Conservation (phyloP, 2,329 filamentous ascomycete genomes). For the Conoideocrella luteorostrata region DNA sequence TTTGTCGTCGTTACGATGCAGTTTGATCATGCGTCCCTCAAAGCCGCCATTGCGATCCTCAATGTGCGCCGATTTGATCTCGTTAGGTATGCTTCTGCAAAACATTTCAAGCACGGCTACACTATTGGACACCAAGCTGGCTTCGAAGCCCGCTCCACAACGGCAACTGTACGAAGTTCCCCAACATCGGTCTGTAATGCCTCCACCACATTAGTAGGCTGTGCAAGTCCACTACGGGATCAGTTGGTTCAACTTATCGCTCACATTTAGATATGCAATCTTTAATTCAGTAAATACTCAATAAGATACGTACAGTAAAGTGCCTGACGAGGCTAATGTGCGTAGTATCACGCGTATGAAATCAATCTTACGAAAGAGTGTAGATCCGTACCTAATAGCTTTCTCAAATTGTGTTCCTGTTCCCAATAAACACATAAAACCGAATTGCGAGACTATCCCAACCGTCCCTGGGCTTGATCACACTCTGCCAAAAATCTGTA, state of each 20-base stretch:
- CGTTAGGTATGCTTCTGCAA: constrained; percentile 30
- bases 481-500: constrained; percentile 55
- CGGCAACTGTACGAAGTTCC: too few relatives aligned
- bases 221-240: too few relatives aligned
- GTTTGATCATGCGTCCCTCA: neutral
- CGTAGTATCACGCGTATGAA: too few relatives aligned
- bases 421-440: neutral
- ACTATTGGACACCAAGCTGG: constrained; percentile 9
- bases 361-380: too few relatives aligned
- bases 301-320: too few relatives aligned
- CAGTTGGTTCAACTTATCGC: too few relatives aligned
- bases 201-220: too few relatives aligned
- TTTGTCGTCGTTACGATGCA: neutral
- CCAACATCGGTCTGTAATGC: too few relatives aligned
- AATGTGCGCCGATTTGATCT: constrained; percentile 29
- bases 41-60: constrained; percentile 19
- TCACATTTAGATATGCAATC: too few relatives aligned
- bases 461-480: constrained; percentile 34
- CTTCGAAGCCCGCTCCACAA: too few relatives aligned
- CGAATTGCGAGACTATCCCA: constrained; percentile 17
- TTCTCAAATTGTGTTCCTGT: neutral
- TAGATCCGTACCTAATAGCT: constrained; percentile 9
- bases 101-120: constrained; percentile 23
- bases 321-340: too few relatives aligned
- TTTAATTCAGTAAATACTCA: too few relatives aligned